These are phyloP conservation scores for Lepiota brunneoincarnata DNA, from an alignment of 768 basidiomycete species.

Conservation along the genomic window DNA sequence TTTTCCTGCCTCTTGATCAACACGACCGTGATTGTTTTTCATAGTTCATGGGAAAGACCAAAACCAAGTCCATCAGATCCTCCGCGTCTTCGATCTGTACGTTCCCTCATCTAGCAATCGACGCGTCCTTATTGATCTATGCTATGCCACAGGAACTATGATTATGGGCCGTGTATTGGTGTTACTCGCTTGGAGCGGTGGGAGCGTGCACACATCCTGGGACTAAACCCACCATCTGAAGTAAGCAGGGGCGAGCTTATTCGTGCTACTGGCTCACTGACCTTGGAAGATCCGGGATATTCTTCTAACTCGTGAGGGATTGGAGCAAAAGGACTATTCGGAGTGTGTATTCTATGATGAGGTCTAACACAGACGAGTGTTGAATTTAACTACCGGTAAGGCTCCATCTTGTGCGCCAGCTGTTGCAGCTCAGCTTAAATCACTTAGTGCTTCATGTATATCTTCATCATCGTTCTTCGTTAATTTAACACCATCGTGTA, in stretches of 20 bases:
- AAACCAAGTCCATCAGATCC: constrained; percentile 65
- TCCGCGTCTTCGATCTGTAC: constrained; percentile 78
- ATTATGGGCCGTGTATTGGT: constrained; percentile 80
- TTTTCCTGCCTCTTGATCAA: not conserved
- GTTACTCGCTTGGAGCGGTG: constrained; percentile 83
- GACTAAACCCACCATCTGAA: constrained; percentile 77
- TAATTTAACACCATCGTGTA: not conserved
- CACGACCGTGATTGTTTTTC: not conserved
- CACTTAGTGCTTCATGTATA: constrained; percentile 9
- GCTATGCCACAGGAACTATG: constrained; percentile 50
- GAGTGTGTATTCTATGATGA: constrained; percentile 61
- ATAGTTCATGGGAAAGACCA: constrained; percentile 66
- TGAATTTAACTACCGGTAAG: not conserved
- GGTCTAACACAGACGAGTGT: constrained; percentile 23
- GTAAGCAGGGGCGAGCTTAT: constrained; percentile 34
- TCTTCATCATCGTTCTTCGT: not conserved
- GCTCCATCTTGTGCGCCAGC: not conserved
- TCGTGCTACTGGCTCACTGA: not conserved
- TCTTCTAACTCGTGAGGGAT: constrained; percentile 65
- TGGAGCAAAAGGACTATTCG: constrained; percentile 46
- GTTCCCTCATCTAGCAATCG: constrained; percentile 17
- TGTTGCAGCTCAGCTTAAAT: not conserved
- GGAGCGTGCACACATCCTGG: constrained; percentile 78
- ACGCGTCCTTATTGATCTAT: constrained; percentile 7
- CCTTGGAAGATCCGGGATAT: constrained; percentile 71